Evolutionary conservation across 179 eudicot genomes (phyloP).

Genomic region (Dionaea muscipula): DNA sequence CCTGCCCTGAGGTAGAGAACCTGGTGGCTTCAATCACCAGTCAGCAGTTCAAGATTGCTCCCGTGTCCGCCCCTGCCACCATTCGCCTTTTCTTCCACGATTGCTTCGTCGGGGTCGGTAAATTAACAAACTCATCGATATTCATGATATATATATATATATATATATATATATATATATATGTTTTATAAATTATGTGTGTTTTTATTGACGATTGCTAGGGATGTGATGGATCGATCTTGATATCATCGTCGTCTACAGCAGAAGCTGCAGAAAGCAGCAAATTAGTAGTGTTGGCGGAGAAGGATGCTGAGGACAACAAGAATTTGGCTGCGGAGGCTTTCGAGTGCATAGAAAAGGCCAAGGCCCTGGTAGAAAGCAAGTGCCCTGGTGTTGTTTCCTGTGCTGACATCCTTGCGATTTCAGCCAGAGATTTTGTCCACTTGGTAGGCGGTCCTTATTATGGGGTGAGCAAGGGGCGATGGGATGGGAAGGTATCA

Average conservation of each 20-base stretch:
- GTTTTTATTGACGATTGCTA: too few relatives aligned
- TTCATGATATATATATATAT: too few relatives aligned
- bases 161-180: too few relatives aligned
- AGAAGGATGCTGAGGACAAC: conserved; percentile 62
- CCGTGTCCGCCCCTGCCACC: conserved; percentile 63
- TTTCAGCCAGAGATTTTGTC: conserved; percentile 70
- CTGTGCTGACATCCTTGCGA: conserved; percentile 78
- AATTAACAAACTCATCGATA: too few relatives aligned
- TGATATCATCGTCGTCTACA: conserved; percentile 50
- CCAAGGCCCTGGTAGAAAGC: conserved; percentile 61
- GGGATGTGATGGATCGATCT: conserved; percentile 88
- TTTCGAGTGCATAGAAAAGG: conserved; percentile 46
- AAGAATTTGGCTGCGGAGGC: conserved; percentile 56
- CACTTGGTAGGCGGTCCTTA: conserved; percentile 86
- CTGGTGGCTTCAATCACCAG: conserved; percentile 59
- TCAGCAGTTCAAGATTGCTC: conserved; percentile 39
- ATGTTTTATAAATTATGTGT: too few relatives aligned
- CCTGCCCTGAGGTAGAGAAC: conserved; percentile 72
- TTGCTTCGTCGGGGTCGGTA: conserved; percentile 81
- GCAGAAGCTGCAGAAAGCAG: conserved; percentile 43
- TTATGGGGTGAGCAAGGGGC: conserved; percentile 70
- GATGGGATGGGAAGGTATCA: conserved; percentile 76
- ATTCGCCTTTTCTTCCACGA: conserved; percentile 89
- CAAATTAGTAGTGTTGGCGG: conserved; percentile 33
- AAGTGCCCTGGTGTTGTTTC: conserved; percentile 83